Evolutionary conservation across 352 stramenopile genomes (phyloP), one percentile per base, ranked within the genome.

Genomic region (Globisporangium uncinulatum): DNA sequence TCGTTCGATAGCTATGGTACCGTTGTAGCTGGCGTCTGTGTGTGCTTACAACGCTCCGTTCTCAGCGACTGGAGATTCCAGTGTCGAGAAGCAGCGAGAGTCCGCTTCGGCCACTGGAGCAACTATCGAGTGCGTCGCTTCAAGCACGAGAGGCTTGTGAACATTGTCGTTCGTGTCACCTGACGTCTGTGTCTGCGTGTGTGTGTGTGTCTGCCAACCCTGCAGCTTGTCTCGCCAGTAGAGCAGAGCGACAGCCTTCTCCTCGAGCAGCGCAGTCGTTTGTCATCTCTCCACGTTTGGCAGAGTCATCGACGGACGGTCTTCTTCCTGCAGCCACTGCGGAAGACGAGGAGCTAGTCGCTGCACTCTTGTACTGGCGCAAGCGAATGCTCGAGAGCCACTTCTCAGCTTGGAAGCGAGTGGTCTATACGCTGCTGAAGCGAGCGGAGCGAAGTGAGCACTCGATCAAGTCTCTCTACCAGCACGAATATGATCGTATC

Each of bases 361-460:
- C 69, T 44, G 73, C 73, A 8, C 62, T 83, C 34, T 72, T 74
- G 54, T 78, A 68, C 52, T 83, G 73, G 73, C 67, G 70, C 31
- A 63, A 57, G 19, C 76, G 77, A 36, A 58, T 71, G 36, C 55
- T 78, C n/a, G 60, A 69, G 54, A 39, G 57, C 15, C 57, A 83
- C 31, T 83, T 83, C 37, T 63, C 51, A 0, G 66, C 68, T 11
- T 83, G 73, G 73, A 83, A 77, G 39, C 66, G 61, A 50, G 56
- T 74, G 2, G 39, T 55, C 5, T 54, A 53, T 37, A 20, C 46
- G 4, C 17, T 41, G 19, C 19, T 45, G 31, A 42, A 37, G 11
- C n/a, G 17, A 7, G 5, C 6, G 13, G 42, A 47, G 6, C 17
- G 17, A 3, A 3, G 6, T 21, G 42, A 47, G 6, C 17, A n/a